Percentiles rank a stretch among this genome's conserved stretches.
phyloP scores from a whole-genome alignment of 2,329 filamentous ascomycete species.

The Trichoderma endophyticum region DNA sequence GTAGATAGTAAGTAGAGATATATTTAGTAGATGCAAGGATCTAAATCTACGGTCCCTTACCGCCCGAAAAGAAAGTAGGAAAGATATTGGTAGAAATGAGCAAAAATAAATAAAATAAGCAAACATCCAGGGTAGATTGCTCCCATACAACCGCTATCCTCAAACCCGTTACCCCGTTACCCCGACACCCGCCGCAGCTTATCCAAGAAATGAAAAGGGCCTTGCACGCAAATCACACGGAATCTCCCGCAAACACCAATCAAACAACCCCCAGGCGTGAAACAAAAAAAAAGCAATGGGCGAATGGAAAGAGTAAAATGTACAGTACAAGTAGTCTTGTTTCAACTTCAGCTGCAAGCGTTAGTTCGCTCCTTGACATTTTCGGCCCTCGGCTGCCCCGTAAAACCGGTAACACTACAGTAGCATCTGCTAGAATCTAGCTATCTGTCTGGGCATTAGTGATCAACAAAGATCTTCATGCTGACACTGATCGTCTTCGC shows the following conservation, averaged over 20 bases:
- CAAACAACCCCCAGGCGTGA: slow-evolving; percentile 2
- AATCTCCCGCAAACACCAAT: background rate
- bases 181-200: background rate
- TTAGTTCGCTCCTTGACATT: background rate
- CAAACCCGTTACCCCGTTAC: background rate
- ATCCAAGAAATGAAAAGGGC: background rate
- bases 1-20: background rate
- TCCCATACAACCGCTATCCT: background rate
- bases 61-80: background rate
- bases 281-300: background rate
- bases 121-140: background rate
- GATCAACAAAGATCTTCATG: slow-evolving; percentile 16
- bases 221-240: background rate
- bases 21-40: background rate
- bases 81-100: background rate
- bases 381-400: background rate
- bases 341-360: slow-evolving; percentile 10
- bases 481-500: background rate
- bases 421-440: background rate
- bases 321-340: background rate
- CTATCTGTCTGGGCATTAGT: background rate
- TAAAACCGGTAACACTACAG: slow-evolving; percentile 4
- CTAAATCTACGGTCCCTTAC: too few relatives aligned
- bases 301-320: background rate
- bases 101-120: background rate